Conservation (phyloP, 768 basidiomycete genomes). For the Serendipita sp. region DNA sequence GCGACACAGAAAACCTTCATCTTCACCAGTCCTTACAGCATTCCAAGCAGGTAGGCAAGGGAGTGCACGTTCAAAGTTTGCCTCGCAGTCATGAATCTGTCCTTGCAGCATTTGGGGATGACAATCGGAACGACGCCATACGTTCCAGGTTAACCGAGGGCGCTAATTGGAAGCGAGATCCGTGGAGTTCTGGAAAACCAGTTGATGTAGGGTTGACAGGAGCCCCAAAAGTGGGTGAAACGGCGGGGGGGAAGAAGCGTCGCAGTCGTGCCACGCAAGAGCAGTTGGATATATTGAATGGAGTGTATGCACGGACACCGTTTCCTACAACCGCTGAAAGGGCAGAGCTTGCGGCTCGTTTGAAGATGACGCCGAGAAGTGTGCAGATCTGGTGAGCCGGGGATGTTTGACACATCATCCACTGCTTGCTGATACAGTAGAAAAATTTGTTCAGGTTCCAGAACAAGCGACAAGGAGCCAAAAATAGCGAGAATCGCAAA, state of each 20-base stretch:
- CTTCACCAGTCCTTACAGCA: neutral
- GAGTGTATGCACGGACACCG: slow-evolving; percentile 64
- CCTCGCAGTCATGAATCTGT: neutral
- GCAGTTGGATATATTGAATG: slow-evolving; percentile 68
- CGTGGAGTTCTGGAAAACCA: too few species aligned
- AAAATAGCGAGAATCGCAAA: neutral
- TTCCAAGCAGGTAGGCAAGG: neutral
- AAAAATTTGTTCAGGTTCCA: slow-evolving; percentile 49
- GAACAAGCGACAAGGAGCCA: slow-evolving; percentile 49
- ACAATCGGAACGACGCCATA: neutral
- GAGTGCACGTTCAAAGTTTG: neutral
- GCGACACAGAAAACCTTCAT: neutral
- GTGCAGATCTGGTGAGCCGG: slow-evolving; percentile 67
- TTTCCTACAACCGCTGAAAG: slow-evolving; percentile 83
- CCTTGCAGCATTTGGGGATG: neutral
- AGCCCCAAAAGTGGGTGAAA: neutral
- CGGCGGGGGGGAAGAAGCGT: slow-evolving; percentile 46
- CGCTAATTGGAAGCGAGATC: too few species aligned
- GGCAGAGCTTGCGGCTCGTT: slow-evolving; percentile 51
- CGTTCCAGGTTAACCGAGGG: neutral
- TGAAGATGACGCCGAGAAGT: slow-evolving; percentile 72
- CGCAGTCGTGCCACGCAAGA: slow-evolving; percentile 70
- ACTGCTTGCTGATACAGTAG: slow-evolving; percentile 13
- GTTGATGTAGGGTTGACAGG: too few species aligned
- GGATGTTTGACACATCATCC: slow-evolving; percentile 12